Percentiles rank a stretch among this genome's conserved stretches.
Conservation (phyloP, 495 filamentous ascomycete species). For the Achaetomiella virescens region DNA sequence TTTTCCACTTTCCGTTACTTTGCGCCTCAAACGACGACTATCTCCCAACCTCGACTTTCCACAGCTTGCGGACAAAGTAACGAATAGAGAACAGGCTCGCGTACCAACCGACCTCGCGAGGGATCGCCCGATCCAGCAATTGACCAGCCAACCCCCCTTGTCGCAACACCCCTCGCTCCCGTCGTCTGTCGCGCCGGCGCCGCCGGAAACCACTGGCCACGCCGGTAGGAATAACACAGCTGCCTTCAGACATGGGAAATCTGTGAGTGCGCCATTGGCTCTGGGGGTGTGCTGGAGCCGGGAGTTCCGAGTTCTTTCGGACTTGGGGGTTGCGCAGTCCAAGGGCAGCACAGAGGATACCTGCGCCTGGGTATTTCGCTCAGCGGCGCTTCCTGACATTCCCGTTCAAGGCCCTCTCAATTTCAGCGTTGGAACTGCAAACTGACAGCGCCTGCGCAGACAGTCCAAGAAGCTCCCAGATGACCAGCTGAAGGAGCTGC, state of each 20-base stretch:
- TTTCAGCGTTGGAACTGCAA: neutral
- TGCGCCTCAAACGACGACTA: neutral
- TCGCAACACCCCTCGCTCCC: conserved; percentile 5
- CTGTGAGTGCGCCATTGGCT: conserved; percentile 8
- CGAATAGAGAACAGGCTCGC: neutral
- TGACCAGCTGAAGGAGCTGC: conserved; percentile 88
- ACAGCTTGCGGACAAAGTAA: neutral
- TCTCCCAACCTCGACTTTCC: neutral
- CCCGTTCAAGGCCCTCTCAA: neutral
- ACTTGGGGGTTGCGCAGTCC: too few relatives aligned
- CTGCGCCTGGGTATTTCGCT: too few relatives aligned
- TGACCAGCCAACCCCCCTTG: neutral
- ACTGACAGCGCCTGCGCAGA: conserved; percentile 34
- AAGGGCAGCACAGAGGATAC: too few relatives aligned
- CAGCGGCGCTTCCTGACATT: neutral
- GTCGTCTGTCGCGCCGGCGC: neutral
- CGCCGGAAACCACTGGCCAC: neutral
- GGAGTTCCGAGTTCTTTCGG: neutral
- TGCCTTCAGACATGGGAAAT: conserved; percentile 12
- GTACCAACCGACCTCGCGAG: neutral
- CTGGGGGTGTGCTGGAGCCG: neutral
- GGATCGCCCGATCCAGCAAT: conserved; percentile 6
- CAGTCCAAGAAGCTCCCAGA: conserved; percentile 97
- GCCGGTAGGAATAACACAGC: conserved; percentile 2
- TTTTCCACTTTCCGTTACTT: neutral